phyloP scores from a whole-genome alignment of 2,329 filamentous ascomycete genomes.

The Fusarium foetens region DNA sequence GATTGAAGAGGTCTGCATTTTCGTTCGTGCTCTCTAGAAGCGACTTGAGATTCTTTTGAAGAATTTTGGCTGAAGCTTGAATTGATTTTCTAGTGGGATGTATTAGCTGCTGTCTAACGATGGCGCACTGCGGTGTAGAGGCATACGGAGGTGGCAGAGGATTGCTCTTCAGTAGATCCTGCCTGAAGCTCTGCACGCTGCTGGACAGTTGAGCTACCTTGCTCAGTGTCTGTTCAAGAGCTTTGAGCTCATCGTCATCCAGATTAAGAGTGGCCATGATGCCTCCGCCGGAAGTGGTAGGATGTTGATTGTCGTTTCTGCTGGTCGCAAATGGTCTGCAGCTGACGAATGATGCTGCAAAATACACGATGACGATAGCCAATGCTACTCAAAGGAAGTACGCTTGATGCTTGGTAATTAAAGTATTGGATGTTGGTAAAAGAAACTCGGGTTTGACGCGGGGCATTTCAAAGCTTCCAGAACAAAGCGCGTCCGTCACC shows the following conservation, averaged over 20 bases:
- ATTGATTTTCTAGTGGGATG: constrained; percentile 68
- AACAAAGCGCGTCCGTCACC: constrained; percentile 28
- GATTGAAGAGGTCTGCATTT: constrained; percentile 73
- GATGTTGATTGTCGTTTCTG: neutral
- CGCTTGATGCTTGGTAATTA: neutral
- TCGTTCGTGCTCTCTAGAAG: constrained; percentile 73
- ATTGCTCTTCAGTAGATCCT: constrained; percentile 69
- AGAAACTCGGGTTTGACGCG: constrained; percentile 7
- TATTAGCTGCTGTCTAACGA: constrained; percentile 14
- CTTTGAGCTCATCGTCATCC: constrained; percentile 70
- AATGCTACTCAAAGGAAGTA: neutral
- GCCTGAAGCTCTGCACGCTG: constrained; percentile 72
- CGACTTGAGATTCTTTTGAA: constrained; percentile 75
- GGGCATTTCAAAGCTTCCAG: constrained; percentile 27
- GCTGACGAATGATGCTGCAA: neutral
- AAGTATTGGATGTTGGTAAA: neutral
- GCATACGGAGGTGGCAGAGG: constrained; percentile 73
- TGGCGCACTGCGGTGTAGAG: neutral
- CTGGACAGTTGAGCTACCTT: constrained; percentile 74
- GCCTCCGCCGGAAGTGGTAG: neutral
- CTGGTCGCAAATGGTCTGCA: neutral
- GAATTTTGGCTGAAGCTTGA: constrained; percentile 76
- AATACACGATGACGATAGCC: neutral
- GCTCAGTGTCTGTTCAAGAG: constrained; percentile 76
- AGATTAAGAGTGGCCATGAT: constrained; percentile 60